These are phyloP conservation scores for Pseudocercospora fijiensis DNA, from an alignment of 2,329 filamentous ascomycete genomes.

Conservation along the genomic window DNA sequence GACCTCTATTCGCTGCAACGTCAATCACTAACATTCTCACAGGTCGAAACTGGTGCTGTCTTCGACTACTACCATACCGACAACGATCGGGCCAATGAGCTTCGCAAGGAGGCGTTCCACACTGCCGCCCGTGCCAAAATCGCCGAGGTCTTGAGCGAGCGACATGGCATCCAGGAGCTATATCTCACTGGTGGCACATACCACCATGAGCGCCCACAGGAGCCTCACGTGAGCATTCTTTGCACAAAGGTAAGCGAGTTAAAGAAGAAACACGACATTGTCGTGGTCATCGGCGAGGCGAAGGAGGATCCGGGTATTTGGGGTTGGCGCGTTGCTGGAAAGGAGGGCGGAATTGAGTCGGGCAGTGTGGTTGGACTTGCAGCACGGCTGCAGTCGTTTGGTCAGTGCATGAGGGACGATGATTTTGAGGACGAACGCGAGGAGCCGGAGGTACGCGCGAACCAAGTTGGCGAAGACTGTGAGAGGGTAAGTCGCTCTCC, in stretches of 20 bases:
- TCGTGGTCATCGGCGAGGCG: constrained; percentile 73
- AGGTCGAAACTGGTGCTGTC: constrained; percentile 56
- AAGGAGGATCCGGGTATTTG: constrained; percentile 71
- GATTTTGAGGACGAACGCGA: neutral
- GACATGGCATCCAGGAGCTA: constrained; percentile 26
- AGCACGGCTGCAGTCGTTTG: constrained; percentile 41
- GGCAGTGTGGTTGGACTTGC: constrained; percentile 71
- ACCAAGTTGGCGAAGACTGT: neutral
- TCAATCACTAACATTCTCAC: neutral
- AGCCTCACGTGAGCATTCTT: constrained; percentile 70
- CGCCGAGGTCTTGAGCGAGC: constrained; percentile 19
- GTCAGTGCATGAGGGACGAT: neutral
- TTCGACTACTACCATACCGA: constrained; percentile 74
- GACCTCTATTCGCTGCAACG: neutral
- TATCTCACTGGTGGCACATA: constrained; percentile 28
- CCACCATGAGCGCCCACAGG: constrained; percentile 29
- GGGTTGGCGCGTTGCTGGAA: constrained; percentile 65
- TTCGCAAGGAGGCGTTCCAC: constrained; percentile 69
- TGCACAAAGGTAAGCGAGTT: constrained; percentile 55
- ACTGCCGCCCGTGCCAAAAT: constrained; percentile 30
- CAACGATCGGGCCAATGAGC: constrained; percentile 73
- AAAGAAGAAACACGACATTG: constrained; percentile 55
- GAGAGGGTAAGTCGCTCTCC: constrained; percentile 3
- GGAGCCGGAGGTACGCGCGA: neutral
- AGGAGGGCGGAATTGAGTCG: constrained; percentile 63